Evolutionary conservation across 345 rosid species (phyloP).

Genomic region (Salix udensis): DNA sequence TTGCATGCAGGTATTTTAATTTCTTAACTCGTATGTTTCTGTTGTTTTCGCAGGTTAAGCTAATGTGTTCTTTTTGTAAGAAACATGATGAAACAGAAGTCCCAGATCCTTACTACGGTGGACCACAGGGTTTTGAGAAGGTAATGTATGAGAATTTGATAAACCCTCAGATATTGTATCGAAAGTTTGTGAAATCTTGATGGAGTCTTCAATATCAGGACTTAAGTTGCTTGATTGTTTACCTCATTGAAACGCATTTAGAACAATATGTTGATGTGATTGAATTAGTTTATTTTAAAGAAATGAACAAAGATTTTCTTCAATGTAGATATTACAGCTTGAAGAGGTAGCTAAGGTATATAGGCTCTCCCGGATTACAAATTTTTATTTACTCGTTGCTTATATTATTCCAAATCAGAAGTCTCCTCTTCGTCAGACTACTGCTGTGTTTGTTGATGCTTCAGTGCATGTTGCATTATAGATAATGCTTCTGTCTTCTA

Average conservation of each 20-base stretch:
- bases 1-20: not conserved
- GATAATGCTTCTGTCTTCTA: not conserved
- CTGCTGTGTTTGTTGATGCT: not conserved
- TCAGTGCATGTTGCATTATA: not conserved
- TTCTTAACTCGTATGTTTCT: not conserved
- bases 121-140: constrained; percentile 93
- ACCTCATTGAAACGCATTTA: not conserved
- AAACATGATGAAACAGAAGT: constrained; percentile 75
- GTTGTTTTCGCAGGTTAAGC: constrained; percentile 56
- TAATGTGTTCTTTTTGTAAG: constrained; percentile 93
- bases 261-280: not conserved
- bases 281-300: not conserved
- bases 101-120: constrained; percentile 92
- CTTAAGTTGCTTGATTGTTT: not conserved
- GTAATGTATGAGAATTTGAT: constrained; percentile 28
- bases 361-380: not conserved
- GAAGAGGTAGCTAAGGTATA: not conserved
- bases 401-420: not conserved
- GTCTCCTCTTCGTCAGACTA: not conserved
- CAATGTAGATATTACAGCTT: not conserved
- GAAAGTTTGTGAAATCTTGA: not conserved
- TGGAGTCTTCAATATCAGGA: not conserved
- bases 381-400: not conserved
- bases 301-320: not conserved
- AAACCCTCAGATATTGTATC: not conserved